phyloP scores from a whole-genome alignment of 2,329 filamentous ascomycete genomes.

The Nigrograna mackinnonii region DNA sequence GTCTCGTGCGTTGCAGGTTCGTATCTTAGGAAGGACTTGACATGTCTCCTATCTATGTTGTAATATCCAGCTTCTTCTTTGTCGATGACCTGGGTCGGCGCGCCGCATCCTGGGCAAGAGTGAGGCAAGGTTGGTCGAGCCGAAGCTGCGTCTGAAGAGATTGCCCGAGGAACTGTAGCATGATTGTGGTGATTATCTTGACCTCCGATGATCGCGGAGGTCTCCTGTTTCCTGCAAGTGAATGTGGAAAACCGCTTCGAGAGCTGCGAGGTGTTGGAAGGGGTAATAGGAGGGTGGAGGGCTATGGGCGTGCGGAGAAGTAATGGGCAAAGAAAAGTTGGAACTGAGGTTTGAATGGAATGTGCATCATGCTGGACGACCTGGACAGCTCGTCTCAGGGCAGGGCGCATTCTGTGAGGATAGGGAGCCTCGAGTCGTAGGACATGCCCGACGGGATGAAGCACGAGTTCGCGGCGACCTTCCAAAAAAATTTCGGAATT shows the following conservation, averaged over 20 bases:
- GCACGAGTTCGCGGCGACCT: too few species aligned
- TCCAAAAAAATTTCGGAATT: too few species aligned
- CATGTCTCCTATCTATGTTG: constrained; percentile 51
- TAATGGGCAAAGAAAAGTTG: constrained; percentile 38
- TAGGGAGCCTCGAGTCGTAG: too few species aligned
- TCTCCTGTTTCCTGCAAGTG: too few species aligned
- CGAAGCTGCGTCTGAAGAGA: background rate
- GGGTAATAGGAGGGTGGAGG: constrained; percentile 10
- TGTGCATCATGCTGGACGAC: constrained; percentile 22
- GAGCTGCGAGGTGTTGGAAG: constrained; percentile 3
- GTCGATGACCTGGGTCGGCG: constrained; percentile 60
- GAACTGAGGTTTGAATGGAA: constrained; percentile 23
- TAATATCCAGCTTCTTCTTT: constrained; percentile 63
- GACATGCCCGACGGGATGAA: too few species aligned
- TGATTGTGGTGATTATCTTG: background rate
- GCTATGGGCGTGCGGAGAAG: constrained; percentile 24
- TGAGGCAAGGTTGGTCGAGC: constrained; percentile 45
- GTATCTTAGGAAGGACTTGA: constrained; percentile 43
- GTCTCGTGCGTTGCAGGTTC: constrained; percentile 21
- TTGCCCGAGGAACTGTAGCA: background rate
- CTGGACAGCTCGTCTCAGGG: too few species aligned
- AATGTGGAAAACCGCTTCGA: constrained; percentile 27
- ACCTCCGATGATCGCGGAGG: too few species aligned
- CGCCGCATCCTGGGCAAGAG: constrained; percentile 66
- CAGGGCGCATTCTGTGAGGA: too few species aligned